phyloP scores from a whole-genome alignment of 2,329 filamentous ascomycete genomes.

The Pestalotiopsis sp. region DNA sequence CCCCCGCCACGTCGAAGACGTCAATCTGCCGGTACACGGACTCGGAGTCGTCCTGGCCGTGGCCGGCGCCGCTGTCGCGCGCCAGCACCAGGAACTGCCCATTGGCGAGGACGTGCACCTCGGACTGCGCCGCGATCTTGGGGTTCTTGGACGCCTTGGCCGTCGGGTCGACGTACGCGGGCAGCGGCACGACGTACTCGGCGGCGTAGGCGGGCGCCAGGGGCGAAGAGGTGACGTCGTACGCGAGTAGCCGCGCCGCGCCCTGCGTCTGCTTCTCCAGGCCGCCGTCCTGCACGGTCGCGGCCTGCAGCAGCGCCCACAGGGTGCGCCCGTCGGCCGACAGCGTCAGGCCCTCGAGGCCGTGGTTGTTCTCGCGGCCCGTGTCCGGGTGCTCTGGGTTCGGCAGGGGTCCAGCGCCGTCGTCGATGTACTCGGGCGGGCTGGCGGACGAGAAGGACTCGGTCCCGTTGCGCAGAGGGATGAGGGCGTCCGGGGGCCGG shows the following conservation, averaged over 20 bases:
- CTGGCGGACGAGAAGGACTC: conserved; percentile 67
- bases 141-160: conserved; percentile 46
- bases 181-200: conserved; percentile 70
- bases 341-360: conserved; percentile 72
- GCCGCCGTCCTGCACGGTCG: conserved; percentile 62
- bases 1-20: conserved; percentile 64
- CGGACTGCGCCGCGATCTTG: conserved; percentile 67
- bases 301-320: conserved; percentile 69
- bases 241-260: conserved; percentile 65
- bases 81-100: conserved; percentile 70
- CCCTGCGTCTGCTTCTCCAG: conserved; percentile 52
- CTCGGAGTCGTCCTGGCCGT: conserved; percentile 52
- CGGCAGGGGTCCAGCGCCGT: conserved; percentile 42
- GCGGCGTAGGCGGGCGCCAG: conserved; percentile 49
- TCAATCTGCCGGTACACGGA: conserved; percentile 72
- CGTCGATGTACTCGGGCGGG: conserved; percentile 60
- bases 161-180: conserved; percentile 55
- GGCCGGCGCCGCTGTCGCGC: conserved; percentile 64
- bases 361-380: conserved; percentile 74
- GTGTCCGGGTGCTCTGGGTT: conserved; percentile 59
- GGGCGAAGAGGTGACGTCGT: conserved; percentile 54
- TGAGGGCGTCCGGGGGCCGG: conserved; percentile 64
- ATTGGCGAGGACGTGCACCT: conserved; percentile 65
- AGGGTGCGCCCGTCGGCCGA: conserved; percentile 65
- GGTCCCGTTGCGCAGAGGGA: conserved; percentile 65